Base-by-base conservation (phyloP, 2,329 filamentous ascomycete species). In the Phaeosphaeria sp. region DNA sequence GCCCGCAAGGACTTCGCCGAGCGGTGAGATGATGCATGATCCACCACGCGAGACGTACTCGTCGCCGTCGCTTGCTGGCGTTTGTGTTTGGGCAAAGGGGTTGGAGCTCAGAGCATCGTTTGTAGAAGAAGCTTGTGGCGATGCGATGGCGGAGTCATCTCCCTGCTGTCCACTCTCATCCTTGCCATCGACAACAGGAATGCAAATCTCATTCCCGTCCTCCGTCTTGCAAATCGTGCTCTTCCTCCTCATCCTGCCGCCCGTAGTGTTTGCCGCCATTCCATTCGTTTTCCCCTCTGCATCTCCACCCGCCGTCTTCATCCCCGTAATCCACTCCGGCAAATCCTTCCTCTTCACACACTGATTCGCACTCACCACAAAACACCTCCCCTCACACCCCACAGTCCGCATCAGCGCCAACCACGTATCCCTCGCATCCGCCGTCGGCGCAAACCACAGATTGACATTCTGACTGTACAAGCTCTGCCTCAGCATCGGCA, bases 401-500 rank as follows among this genome's bases (percentile, higher is more conserved):
- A 95, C 83, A 0, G 93, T 96, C 51, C 89, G 85, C 87, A 97
- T 90, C n/a, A 96, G 80, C 0, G 87, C 80, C 22, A 91, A 78
- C 94, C 94, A 98, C 0, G 91, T 88, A 68, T 94, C 91, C 59
- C 93, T 84, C 20, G 84, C 86, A 78, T 97, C 94, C 1, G 93
- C 93, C 0, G 93, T 97, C 0, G 94, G 94, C 0, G 93, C 93
- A 1, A 97, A 86, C 77, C 94, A 97, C 13, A 97, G 80, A 74
- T 96, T 96, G 69, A 97, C 88, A 72, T 96, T 96, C 77, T 97
- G 94, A 2, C 87, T 85, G 76, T 97, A 98, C 39, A 97, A 82
- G 17, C 87, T 85, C 74, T 96, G 91, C 18, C 94, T 86, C 7
- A 97, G 82, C 18, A 97, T 81, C 0, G 93, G 93, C 93, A 97